These are phyloP conservation scores for Chenopodium formosanum DNA, from an alignment of 148 eudicot genomes.

Conservation along the genomic window DNA sequence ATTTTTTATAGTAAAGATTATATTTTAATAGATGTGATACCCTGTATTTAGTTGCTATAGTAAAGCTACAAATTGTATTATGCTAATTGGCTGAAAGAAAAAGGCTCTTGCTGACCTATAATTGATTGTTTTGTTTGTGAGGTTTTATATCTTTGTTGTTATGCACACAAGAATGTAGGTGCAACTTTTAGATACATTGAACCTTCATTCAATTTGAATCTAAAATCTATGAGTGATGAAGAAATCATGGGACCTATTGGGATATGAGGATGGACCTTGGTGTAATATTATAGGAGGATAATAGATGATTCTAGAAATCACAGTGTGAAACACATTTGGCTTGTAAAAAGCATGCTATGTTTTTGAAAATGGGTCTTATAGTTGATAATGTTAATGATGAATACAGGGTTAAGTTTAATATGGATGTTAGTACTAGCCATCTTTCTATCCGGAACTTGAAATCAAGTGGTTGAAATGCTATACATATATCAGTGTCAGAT, in stretches of 20 bases:
- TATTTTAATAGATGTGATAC: neutral
- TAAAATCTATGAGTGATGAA: neutral
- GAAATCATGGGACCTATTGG: neutral
- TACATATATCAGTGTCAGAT: neutral
- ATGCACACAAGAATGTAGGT: neutral
- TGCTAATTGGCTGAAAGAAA: neutral
- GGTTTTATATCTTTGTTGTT: neutral
- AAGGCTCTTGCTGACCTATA: neutral
- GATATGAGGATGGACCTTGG: neutral
- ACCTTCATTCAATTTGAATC: neutral
- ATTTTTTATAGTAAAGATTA: too few species aligned
- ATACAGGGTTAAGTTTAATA: neutral
- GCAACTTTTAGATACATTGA: neutral
- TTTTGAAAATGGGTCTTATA: neutral
- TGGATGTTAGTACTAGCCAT: neutral
- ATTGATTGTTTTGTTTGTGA: too few species aligned
- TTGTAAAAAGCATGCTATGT: neutral
- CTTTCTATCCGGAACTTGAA: neutral
- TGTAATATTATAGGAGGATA: neutral
- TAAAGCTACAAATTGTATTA: neutral
- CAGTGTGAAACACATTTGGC: neutral
- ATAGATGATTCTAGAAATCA: neutral
- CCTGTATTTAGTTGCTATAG: slow-evolving; percentile 4
- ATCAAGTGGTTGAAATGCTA: neutral
- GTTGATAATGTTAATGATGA: neutral